Base-by-base conservation (phyloP, 1,284 basidiomycete species). In the Malassezia slooffiae region DNA sequence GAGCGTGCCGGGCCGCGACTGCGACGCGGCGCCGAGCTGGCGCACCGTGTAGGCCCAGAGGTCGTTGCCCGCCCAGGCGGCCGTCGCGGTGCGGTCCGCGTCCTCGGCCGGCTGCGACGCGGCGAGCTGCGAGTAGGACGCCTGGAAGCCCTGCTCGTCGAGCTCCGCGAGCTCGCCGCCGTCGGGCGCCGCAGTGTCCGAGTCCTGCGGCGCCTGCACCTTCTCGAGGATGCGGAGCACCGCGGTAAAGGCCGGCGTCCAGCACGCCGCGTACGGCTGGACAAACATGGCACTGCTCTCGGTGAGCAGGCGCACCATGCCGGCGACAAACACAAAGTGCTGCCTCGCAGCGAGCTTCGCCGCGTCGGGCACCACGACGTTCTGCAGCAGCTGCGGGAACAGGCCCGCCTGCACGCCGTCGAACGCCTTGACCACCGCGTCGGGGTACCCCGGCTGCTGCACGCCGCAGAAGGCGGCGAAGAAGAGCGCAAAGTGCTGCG, bases 81-180 rank as follows among this genome's bases (percentile, higher is more conserved):
- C 70, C 0, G 74, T 71, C 20, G 33, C 17, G n/a, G 28, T 17
- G 21, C 16, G 74, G 21, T 66, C 57, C 10, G 57, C 57, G 1
- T 58, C 54, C 20, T 63, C 62, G 56, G 75, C 73, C 13, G 46
- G 34, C 20, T 21, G 28, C 16, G 83, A 82, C 0, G 91, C 85
- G 0, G 86, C 88, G 9, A 97, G 77, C 34, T 83, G 79, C 41
- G 88, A 89, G 72, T 91, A 97, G 2, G 83, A 81, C 0, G 85
- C 84, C 69, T 97, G 91, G 73, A 95, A 97, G 0, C 87, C 85
- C 4, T 81, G 80, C 7, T 82, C 91, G 64, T 96, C 90, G 54
- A 80, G 81, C 70, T 96, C 91, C 34, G 91, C 78, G 32, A 79
- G 77, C 1, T 82, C 83, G 2, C 80, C 65, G 46, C 85, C 80